These are phyloP conservation scores for Barnettozyma populi DNA, from an alignment of 805 yeast species.

Conservation along the genomic window DNA sequence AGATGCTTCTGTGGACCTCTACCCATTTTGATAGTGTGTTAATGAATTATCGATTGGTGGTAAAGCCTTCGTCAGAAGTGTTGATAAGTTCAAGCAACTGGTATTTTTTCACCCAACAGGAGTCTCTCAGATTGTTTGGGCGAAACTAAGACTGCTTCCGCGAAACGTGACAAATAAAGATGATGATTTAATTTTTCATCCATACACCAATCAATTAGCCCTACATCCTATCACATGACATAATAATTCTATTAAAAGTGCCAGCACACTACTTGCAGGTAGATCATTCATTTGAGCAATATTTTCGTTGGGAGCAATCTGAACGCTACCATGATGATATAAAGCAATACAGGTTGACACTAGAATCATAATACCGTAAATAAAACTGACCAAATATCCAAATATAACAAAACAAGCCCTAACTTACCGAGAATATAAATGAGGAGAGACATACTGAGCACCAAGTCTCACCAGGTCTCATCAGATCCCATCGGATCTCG, in stretches of 20 bases:
- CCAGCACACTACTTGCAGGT: too few species aligned
- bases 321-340: too few species aligned
- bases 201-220: constrained; percentile 1
- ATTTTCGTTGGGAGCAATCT: too few species aligned
- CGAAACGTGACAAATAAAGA: background rate
- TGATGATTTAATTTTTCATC: background rate
- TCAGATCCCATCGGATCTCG: background rate
- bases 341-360: background rate
- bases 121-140: background rate
- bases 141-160: background rate
- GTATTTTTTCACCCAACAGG: constrained; percentile 7
- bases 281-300: too few species aligned
- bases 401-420: background rate
- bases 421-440: background rate
- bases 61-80: background rate
- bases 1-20: constrained; percentile 79
- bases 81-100: constrained; percentile 3
- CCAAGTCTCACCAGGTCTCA: background rate
- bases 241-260: too few species aligned
- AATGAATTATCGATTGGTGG: constrained; percentile 1
- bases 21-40: constrained; percentile 16
- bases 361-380: background rate
- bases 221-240: background rate
- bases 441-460: background rate
- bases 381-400: background rate